Base-by-base conservation (phyloP, 2,329 filamentous ascomycete species). In the Fusarium virguliforme region DNA sequence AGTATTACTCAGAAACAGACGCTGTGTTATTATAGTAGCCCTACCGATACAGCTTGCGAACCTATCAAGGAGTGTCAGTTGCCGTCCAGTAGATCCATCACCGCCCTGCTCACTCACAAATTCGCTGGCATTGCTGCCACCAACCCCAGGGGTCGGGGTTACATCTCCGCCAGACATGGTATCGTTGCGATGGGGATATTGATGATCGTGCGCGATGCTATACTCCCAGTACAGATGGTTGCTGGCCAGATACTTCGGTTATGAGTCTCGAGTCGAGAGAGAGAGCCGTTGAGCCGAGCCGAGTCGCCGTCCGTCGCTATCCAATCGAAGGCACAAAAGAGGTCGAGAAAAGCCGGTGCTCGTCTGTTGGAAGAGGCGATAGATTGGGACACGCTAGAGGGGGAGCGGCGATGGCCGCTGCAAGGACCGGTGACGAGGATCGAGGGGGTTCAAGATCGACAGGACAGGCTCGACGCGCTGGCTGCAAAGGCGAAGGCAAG, bases 41-140 rank as follows among this genome's bases (percentile, higher is more conserved):
- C 83, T 91, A 98, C 95, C 97, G 97, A 88, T 98, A 98, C 73
- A 98, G 86, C 85, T 98, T 98, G 86, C 95, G 94, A 84, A 98
- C 95, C 95, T 98, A 75, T 58, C 72, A 66, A 32, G 50, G 56
- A 59, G 48, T 64, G 70, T 82, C 76, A 82, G 64, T 63, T 57
- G 55, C 60, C 41, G 53, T 46, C 28, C 35, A 32, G 50, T 22
- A 15, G 22, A 28, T 6, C 22, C 34, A 41, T 59, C 46, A 38
- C 38, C 30, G 30, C 40, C 51, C 35, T 10, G 35, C 24, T 35
- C 50, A 92, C 93, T 86, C 86, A 97, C 94, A 88, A 97, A 97
- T 85, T 97, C 94, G 87, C 94, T 97, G 70, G 94, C 97, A 85
- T 94, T 97, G 83, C 93, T 96, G 78, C 84, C 84, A 69, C 84